Base-by-base conservation (phyloP, 768 basidiomycete genomes). In the Lactarius pseudohatsudake region DNA sequence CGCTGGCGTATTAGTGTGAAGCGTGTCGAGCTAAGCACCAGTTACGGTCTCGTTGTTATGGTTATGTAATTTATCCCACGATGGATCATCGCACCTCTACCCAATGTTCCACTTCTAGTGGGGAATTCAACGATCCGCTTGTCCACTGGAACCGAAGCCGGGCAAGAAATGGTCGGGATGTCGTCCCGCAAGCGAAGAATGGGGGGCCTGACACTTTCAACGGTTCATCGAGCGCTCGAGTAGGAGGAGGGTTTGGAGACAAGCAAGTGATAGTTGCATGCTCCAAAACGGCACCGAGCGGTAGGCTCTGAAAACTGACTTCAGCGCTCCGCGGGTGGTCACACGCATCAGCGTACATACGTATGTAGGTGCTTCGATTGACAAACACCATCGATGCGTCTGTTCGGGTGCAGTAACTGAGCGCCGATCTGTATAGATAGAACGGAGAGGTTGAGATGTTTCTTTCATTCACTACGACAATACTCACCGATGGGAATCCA, bases 21-120 rank as follows among this genome's bases (percentile, higher is more conserved):
- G 73, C n/a, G 76, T 77, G 70, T 84, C 83, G 28, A 82, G 78
- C 81, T 82, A 68, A n/a, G 18, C 28, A 63, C 57, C 54, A 41
- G 32, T 28, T 3, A 38, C 8, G 20, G 34, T 32, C 18, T 56
- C 16, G 30, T 36, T 20, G 13, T 67, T 56, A 64, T n/a, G 36
- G 13, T 67, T 56, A 64, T n/a, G 36, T 55, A 40, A n/a, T 36
- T 8, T 18, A 30, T 34, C 30, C 18, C 18, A 20, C 13, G 16
- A 41, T 38, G 34, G 13, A 36, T 32, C 56, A 30, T 74, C 77
- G 64, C 70, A 82, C 84, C 70, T 84, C 81, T 8, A 84, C 77
- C 83, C 83, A 85, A 60, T 84, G 83, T 10, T 84, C 82, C 20
- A 84, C 74, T 56, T 79, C 79, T 67, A 78, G 77, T 1, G 75